Evolutionary conservation across 164 flowering plant genomes (phyloP).

Genomic region (Piper longum): DNA sequence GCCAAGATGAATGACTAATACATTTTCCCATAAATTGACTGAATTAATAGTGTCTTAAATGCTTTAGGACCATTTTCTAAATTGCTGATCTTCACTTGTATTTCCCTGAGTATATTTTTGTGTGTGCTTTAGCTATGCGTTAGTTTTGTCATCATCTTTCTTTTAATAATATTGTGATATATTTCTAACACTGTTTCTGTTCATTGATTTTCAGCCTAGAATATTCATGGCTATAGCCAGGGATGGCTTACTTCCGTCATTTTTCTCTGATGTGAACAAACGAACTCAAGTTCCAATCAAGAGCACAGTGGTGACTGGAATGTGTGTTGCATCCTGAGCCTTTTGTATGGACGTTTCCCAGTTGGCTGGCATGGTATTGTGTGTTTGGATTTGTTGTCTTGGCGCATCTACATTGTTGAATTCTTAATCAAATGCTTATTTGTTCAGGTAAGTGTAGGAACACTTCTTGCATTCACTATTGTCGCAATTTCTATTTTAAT

Average conservation of each 20-base stretch:
- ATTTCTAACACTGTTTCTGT: no score
- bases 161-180: not conserved
- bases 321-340: no score
- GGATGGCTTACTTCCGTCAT: constrained; percentile 83
- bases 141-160: no score
- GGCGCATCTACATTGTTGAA: not conserved
- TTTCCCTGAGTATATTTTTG: no score
- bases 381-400: no score
- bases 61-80: no score
- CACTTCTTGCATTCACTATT: constrained; percentile 90
- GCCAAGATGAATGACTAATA: no score
- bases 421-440: not conserved
- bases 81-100: no score
- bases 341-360: constrained; percentile 86
- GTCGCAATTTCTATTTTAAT: constrained; percentile 84
- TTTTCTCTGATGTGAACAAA: constrained; percentile 65
- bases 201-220: constrained; percentile 52
- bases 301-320: constrained; percentile 70
- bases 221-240: constrained; percentile 97
- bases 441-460: constrained; percentile 73
- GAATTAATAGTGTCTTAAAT: no score
- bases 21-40: no score
- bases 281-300: constrained; percentile 78
- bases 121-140: no score
- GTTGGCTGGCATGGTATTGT: constrained; percentile 11